Evolutionary conservation across 768 basidiomycete species (phyloP).

Genomic region (Amanita polypyramis): DNA sequence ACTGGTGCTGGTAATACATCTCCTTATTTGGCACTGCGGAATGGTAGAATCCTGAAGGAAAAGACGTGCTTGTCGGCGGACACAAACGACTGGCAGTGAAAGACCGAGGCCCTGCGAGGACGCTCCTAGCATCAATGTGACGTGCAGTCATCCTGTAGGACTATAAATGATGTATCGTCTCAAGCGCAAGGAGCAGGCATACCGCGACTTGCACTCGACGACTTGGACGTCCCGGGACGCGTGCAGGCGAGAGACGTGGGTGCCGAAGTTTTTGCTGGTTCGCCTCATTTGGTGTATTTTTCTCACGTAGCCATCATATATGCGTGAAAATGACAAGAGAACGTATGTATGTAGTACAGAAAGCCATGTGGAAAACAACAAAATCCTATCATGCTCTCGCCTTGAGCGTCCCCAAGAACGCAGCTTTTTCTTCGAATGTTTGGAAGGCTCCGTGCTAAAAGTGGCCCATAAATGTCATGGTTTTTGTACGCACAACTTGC

Average conservation of each 20-base stretch:
- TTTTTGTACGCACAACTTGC: neutral
- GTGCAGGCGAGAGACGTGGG: neutral
- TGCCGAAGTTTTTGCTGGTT: conserved; percentile 2
- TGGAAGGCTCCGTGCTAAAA: conserved; percentile 90
- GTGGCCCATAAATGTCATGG: conserved; percentile 8
- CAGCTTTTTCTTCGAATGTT: conserved; percentile 91
- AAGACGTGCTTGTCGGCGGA: conserved; percentile 1
- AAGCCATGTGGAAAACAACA: conserved; percentile 29
- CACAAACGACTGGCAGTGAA: conserved; percentile 8
- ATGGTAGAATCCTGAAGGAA: neutral
- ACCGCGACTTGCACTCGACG: conserved; percentile 34
- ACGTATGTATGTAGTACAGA: conserved; percentile 31
- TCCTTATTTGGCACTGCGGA: neutral
- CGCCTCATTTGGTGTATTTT: neutral
- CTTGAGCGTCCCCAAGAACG: conserved; percentile 91
- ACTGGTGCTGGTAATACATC: neutral
- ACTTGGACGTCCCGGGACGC: conserved; percentile 3
- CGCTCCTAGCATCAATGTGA: conserved; percentile 75
- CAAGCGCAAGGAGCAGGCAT: conserved; percentile 12
- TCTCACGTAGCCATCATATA: conserved; percentile 4
- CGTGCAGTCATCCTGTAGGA: conserved; percentile 62
- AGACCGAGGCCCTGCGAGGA: conserved; percentile 63
- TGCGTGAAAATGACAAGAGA: conserved; percentile 11
- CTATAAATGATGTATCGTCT: neutral
- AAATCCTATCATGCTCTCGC: conserved; percentile 50